These are phyloP conservation scores for Lanmaoa pseudosensibilis DNA, from an alignment of 768 basidiomycete genomes.

Conservation along the genomic window DNA sequence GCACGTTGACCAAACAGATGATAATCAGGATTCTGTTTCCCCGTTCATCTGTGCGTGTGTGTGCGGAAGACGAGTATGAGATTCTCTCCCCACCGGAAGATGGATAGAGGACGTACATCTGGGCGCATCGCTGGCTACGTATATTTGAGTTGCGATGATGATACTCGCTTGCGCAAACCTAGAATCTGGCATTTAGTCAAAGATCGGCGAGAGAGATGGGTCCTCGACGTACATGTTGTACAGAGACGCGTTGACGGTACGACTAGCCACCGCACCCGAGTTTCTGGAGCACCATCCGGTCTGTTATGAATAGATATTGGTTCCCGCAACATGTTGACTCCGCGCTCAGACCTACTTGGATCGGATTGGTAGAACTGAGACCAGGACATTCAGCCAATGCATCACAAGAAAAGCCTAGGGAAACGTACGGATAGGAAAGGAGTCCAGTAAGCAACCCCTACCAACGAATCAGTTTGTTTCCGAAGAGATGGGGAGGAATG, in stretches of 20 bases:
- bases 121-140: constrained; percentile 57
- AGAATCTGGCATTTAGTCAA: background rate
- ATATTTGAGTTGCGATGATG: constrained; percentile 56
- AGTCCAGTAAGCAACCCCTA: constrained; percentile 46
- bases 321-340: background rate
- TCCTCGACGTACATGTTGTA: constrained; percentile 48
- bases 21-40: constrained; percentile 59
- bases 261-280: constrained; percentile 56
- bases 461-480: background rate
- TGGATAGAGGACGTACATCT: constrained; percentile 39
- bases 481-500: background rate
- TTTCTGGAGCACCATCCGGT: constrained; percentile 63
- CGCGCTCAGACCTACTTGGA: constrained; percentile 35
- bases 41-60: constrained; percentile 42
- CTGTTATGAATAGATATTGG: constrained; percentile 9
- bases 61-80: background rate
- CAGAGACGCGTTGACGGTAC: constrained; percentile 58
- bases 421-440: constrained; percentile 44
- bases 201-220: background rate
- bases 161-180: constrained; percentile 45
- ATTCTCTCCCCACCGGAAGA: too few species aligned
- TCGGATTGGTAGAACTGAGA: constrained; percentile 47
- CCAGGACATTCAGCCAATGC: background rate
- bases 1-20: constrained; percentile 50
- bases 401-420: background rate